Evolutionary conservation across 106 monocot genomes (phyloP), one percentile per base, ranked within the genome.

Genomic region (Allium fistulosum): DNA sequence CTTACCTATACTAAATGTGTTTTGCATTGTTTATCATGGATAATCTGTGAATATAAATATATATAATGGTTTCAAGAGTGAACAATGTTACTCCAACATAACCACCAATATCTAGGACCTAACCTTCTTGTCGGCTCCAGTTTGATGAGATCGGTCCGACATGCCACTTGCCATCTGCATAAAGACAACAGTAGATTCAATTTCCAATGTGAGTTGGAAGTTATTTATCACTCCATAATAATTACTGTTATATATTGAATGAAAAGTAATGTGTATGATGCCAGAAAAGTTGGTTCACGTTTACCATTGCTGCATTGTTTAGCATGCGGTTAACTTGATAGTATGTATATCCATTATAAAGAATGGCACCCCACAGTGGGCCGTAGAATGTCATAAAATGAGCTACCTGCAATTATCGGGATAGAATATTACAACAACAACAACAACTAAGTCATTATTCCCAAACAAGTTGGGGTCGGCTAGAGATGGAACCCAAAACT

Each of bases 281-380:
- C 10, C 9, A 28, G 16, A 15, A 65, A 14, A 58, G 28, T 53
- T 59, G 63, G 17, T 59, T 13, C 16, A 59, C 72, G 58, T 76
- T 57, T 87, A 99, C 99, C 84, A 80, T 65, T 76, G 86, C 83
- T 69, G 90, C 93, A 76, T 99, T 99, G 71, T 83, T 93, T 65
- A 99, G 78, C 89, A 87, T 99, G 49, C 79, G 93, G 71, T 79
- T 90, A 16, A 99, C 99, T 85, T 99, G 92, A 74, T 80, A 99
- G 58, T 99, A 99, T 49, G 92, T 93, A 79, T 84, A 73, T 60
- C 93, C 99, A 74, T 99, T 99, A 72, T 99, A 99, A 76, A 99
- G 84, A 81, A 99, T 93, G 53, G 99, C 99, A 79, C 99, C 81
- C 99, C 92, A 99, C 18, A 99, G 61, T 59, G 93, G 93, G 72